Evolutionary conservation across 2,329 filamentous ascomycete genomes (phyloP), one percentile per base, ranked within the genome.

Genomic region (Fusarium brevicatenulatum): DNA sequence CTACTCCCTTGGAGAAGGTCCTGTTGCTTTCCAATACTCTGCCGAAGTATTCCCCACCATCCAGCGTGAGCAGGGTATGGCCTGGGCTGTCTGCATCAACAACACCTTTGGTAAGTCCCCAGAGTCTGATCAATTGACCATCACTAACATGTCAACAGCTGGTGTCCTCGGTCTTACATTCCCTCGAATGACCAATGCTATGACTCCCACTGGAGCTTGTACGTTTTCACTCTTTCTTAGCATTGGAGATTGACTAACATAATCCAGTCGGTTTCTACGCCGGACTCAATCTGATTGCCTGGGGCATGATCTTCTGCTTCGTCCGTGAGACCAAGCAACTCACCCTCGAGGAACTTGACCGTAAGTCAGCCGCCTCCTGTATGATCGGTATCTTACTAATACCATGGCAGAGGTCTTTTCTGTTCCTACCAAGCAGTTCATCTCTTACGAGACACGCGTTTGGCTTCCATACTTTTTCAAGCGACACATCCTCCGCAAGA

Each of bases 251-350:
- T 21, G 16, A 32, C 71, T 78, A 49, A 78, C 39, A 1, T 4
- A 0, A 2, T 83, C 2, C 11, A 9, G 78, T 77, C 63, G 82
- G 82, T 0, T 82, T 86, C 71, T 87, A 87, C 50, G 85, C 85
- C 0, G 85, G 81, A 4, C 83, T 87, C 39, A 87, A 87, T 69
- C 46, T 85, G 1, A 75, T 85, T 0, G 85, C 85, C 0, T 82
- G 86, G 75, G 62, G 81, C 44, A 80, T 87, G 70, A 87, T 87
- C 69, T 86, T 87, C 68, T 80, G 86, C 34, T 82, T 86, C 55
- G 82, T 87, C 0, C 86, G 85, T 1, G 86, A 87, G 77, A 87
- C 86, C 5, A 87, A 87, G 78, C 84, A 86, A 42, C 82, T 84
- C 60, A 87, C 85, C 0, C 80, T 87, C 1, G 86, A 87, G 67